Base-by-base conservation (phyloP, 2,329 filamentous ascomycete genomes). In the Tolypocladium inflatum region DNA sequence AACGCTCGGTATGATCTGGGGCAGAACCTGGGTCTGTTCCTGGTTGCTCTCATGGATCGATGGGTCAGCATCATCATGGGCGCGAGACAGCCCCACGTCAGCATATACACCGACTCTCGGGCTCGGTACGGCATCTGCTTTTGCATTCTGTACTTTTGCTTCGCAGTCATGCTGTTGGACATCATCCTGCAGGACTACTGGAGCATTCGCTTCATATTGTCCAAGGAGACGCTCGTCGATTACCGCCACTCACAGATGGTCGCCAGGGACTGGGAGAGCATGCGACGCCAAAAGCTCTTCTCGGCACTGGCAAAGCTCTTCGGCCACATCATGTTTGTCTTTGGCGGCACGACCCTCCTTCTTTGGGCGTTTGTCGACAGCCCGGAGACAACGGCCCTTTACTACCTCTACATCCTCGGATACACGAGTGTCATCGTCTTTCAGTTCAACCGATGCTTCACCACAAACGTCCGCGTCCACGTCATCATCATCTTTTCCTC, bases 381-480 rank as follows among this genome's bases (percentile, higher is more conserved):
- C 54, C 23, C 55, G 1, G 54, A 67, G n/a, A 70, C 70, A 11
- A 66, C 69, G n/a, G 62, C 67, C 38, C 60, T 72, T 6, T 74
- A 73, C 57, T 71, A 68, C 54, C 62, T 65, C 26, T 74, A 74
- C 59, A 61, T 67, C 41, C 60, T 71, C 19, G 72, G 70, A 0
- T 74, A 74, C 61, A 68, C 69, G 1, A 64, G 67, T 13, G 71
- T 73, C 55, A 67, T 74, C 54, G 38, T 74, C 23, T 73, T 74
- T 61, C 72, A 74, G 57, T 73, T 73, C 66, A 74, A 74, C 60
- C 68, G 72, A 8, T 73, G 72, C 59, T 74, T 74, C 63, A 73
- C 72, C 17, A 72, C 66, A 2, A 69, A 72, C 56, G 64, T 72
- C 42, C 62, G 61, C 48, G 63, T 65, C 5, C 72, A 74, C 55